phyloP scores from a whole-genome alignment of 2,329 filamentous ascomycete genomes.

The Periglandula ipomoeae region DNA sequence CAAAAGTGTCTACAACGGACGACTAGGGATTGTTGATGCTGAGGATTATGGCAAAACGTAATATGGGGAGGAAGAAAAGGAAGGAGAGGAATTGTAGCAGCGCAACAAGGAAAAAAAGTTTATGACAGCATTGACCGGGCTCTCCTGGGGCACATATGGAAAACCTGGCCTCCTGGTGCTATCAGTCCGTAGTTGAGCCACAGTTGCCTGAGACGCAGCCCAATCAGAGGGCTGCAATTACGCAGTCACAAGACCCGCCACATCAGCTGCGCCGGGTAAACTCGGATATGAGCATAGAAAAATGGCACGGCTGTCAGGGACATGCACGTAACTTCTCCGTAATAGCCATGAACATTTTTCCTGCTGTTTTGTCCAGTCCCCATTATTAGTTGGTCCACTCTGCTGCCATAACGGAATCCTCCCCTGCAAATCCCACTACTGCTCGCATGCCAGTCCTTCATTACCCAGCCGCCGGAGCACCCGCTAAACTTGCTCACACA shows the following conservation, averaged over 20 bases:
- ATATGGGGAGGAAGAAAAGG: conserved; percentile 15
- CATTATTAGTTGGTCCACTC: too few species aligned
- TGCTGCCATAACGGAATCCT: too few species aligned
- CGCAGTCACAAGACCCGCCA: conserved; percentile 15
- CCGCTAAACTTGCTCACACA: too few species aligned
- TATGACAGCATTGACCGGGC: conserved; percentile 30
- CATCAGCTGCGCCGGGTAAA: conserved; percentile 23
- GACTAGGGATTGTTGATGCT: conserved; percentile 7
- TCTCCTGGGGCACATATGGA: conserved; percentile 3
- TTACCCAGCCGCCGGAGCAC: too few species aligned
- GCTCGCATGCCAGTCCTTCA: too few species aligned
- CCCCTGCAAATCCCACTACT: too few species aligned
- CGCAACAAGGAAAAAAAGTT: conserved; percentile 20
- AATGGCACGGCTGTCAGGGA: too few species aligned
- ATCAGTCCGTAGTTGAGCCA: conserved; percentile 18
- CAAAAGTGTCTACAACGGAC: neutral
- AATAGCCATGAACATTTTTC: too few species aligned
- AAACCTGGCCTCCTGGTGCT: neutral
- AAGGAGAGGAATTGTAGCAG: conserved; percentile 13
- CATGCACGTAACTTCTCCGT: too few species aligned
- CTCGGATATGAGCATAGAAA: conserved; percentile 20
- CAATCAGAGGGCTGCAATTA: conserved; percentile 31
- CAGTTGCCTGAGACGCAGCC: conserved; percentile 20
- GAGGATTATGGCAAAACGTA: conserved; percentile 5
- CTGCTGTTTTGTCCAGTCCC: too few species aligned